A percentile compares a stretch with the other conserved stretches of the same genome.
Evolutionary conservation across 148 eudicot genomes (phyloP).

Genomic region (Tetragonia tetragonoides): DNA sequence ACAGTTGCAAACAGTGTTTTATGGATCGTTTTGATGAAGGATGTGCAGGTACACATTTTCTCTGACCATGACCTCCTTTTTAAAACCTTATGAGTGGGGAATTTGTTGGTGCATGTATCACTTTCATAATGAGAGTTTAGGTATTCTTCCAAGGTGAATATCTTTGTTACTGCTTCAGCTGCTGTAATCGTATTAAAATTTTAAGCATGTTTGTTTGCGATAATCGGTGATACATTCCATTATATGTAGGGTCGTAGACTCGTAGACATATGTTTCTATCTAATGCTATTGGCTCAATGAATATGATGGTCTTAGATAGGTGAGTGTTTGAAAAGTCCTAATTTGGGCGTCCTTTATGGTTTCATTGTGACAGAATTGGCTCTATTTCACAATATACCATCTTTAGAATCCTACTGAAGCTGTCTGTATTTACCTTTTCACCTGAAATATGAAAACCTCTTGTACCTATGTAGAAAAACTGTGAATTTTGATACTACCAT

Average conservation of each 20-base stretch:
- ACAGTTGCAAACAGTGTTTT: conserved; percentile 44
- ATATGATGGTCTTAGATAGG: background rate
- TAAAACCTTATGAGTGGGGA: background rate
- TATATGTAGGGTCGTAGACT: no score
- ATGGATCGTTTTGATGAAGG: conserved; percentile 59
- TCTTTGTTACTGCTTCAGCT: background rate
- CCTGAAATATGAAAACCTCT: background rate
- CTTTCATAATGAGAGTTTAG: background rate
- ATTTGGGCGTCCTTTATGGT: background rate
- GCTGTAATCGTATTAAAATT: background rate
- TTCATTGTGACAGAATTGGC: background rate
- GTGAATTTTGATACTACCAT: background rate
- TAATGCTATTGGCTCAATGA: background rate
- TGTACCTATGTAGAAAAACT: background rate
- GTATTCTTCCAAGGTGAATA: background rate
- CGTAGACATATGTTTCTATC: no score
- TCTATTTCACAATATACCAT: background rate
- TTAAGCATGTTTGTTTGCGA: background rate
- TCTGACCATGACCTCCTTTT: background rate
- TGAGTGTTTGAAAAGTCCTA: background rate
- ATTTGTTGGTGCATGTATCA: background rate
- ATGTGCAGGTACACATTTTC: conserved; percentile 61
- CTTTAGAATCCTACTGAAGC: no score
- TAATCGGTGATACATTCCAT: no score
- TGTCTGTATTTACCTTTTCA: background rate